phyloP scores from a whole-genome alignment of 225 moss, liverwort and hornwort species.

The Pseudisothecium myosuroides region DNA sequence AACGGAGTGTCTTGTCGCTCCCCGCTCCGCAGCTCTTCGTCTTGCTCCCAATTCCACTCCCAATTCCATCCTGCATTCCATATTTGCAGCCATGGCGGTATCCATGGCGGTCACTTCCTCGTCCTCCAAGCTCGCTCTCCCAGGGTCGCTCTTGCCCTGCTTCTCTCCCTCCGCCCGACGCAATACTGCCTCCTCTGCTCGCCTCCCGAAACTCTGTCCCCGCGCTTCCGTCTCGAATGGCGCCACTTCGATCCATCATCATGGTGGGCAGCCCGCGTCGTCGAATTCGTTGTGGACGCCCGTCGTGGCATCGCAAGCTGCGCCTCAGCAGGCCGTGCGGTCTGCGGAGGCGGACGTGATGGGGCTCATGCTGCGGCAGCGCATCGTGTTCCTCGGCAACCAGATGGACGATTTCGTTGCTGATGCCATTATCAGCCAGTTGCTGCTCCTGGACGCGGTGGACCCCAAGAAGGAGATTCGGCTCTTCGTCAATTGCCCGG shows the following conservation, averaged over 20 bases:
- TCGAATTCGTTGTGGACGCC: constrained; percentile 29
- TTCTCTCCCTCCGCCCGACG: not conserved
- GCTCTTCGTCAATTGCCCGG: constrained; percentile 85
- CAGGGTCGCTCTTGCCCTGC: not conserved
- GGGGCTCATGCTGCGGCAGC: constrained; percentile 73
- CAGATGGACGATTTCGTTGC: constrained; percentile 99
- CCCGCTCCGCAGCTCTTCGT: not conserved
- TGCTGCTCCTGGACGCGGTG: constrained; percentile 84
- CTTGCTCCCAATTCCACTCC: too few species aligned
- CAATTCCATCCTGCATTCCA: not conserved
- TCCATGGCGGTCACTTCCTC: not conserved
- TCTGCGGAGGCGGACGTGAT: constrained; percentile 92
- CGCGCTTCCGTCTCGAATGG: not conserved
- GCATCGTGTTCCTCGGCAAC: constrained; percentile 84
- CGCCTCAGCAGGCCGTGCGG: constrained; percentile 35
- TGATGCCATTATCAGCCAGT: constrained; percentile 81
- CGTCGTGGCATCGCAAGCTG: constrained; percentile 57
- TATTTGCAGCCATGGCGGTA: constrained; percentile 12
- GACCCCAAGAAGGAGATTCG: constrained; percentile 88
- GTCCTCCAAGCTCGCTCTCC: not conserved
- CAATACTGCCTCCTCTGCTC: not conserved
- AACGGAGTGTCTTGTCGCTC: not conserved
- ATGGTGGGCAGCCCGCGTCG: not conserved
- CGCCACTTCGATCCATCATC: not conserved
- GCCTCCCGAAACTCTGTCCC: not conserved